These are phyloP conservation scores for Colletotrichum brevisporum DNA, from an alignment of 2,329 filamentous ascomycete species.

Conservation along the genomic window DNA sequence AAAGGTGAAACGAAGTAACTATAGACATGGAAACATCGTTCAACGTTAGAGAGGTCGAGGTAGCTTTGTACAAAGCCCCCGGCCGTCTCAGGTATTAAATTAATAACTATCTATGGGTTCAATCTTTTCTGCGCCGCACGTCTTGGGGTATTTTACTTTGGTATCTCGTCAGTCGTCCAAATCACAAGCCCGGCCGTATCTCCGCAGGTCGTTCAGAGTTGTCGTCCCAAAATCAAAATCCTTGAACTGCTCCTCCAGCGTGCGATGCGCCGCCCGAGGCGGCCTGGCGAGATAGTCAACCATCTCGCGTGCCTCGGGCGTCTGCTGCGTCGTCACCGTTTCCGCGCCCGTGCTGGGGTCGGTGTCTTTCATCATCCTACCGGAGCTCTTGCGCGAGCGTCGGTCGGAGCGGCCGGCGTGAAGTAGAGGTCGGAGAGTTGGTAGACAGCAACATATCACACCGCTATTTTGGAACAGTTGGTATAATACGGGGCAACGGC, in stretches of 20 bases:
- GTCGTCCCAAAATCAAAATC: conserved; percentile 22
- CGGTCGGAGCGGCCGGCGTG: neutral
- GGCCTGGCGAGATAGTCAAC: neutral
- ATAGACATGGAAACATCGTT: no score
- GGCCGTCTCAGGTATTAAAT: neutral
- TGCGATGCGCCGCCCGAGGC: neutral
- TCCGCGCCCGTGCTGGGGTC: conserved; percentile 13
- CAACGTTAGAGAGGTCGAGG: no score
- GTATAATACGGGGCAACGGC: neutral
- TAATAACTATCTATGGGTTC: neutral
- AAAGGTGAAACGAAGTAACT: no score
- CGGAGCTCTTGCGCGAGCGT: neutral
- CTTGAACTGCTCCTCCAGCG: conserved; percentile 18
- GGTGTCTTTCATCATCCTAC: neutral
- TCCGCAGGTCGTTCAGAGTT: conserved; percentile 14
- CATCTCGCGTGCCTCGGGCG: neutral
- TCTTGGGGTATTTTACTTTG: neutral
- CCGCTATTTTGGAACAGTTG: neutral
- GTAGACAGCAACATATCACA: conserved; percentile 23
- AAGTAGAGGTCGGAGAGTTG: conserved; percentile 15
- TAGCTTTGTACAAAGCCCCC: no score
- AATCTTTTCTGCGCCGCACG: neutral
- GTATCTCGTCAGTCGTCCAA: conserved; percentile 4
- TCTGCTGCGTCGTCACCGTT: neutral
- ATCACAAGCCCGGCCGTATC: conserved; percentile 11